Evolutionary conservation across 1,284 basidiomycete species (phyloP).

Genomic region (Amylostereum areolatum): DNA sequence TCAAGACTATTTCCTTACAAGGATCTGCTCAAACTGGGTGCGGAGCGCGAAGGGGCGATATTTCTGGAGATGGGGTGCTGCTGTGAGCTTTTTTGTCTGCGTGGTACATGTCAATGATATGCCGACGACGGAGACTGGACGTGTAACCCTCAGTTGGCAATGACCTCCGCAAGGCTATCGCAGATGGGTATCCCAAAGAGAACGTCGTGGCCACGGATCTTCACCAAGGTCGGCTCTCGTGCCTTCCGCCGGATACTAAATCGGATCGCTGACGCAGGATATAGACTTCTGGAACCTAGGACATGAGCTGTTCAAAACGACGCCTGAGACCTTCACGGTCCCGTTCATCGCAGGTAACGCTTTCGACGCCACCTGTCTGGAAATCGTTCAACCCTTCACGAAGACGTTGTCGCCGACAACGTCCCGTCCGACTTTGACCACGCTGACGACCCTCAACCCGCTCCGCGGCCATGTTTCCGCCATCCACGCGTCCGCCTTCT

Average conservation of each 20-base stretch:
- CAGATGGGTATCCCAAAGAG: not conserved
- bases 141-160: not conserved
- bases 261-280: not conserved
- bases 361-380: conserved; percentile 26
- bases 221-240: not conserved
- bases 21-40: conserved; percentile 15
- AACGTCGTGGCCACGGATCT: conserved; percentile 1
- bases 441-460: conserved; percentile 28
- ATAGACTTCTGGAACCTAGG: conserved; percentile 18
- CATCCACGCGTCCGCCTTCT: conserved; percentile 36
- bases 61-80: conserved; percentile 22
- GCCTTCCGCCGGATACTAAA: not conserved
- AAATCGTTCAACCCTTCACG: conserved; percentile 18
- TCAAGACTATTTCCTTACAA: conserved; percentile 13
- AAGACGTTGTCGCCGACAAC: conserved; percentile 9
- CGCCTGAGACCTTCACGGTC: conserved; percentile 29
- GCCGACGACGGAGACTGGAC: not conserved
- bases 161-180: not conserved
- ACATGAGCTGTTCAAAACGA: conserved; percentile 18
- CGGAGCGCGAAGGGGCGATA: conserved; percentile 15
- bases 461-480: conserved; percentile 34
- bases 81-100: conserved; percentile 11
- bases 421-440: conserved; percentile 21
- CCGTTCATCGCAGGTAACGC: conserved; percentile 36
- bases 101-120: not conserved